Base-by-base conservation (phyloP, 345 rosid genomes). In the Corchorus capsularis region DNA sequence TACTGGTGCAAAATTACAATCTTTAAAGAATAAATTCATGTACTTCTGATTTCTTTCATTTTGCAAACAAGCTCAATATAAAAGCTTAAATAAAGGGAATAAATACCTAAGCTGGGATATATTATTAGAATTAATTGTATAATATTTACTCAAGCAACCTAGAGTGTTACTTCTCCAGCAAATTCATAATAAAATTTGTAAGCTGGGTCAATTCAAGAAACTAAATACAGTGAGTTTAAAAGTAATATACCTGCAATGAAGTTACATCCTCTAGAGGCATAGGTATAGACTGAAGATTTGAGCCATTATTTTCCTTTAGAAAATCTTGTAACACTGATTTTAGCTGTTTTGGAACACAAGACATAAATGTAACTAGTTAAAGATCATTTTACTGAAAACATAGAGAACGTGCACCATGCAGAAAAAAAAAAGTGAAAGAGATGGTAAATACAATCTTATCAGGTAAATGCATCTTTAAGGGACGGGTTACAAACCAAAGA, bases 231-330 rank as follows among this genome's bases (percentile, higher is more conserved):
- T 35, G 12, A 63, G 68, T 45, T 22, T 47, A 53, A 68, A 63
- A 71, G 63, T n/a, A 70, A 8, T 73, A 68, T 78, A 94, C 96
- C 85, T 82, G 79, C 76, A 81, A 60, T 66, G 78, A 52, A 73
- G 86, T 75, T 78, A 82, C 75, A 69, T 84, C 89, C 78, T 83
- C 80, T 13, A 78, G 73, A 66, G 95, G 83, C 45, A 69, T 78
- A 76, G 87, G 32, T 65, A 77, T 74, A 77, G 80, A 52, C 45
- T 78, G 80, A 43, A 70, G 65, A 52, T 76, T 72, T 70, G 78
- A 60, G 54, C 78, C 75, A 64, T 72, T 75, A 11, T 73, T 86
- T 78, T 79, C 84, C 75, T 78, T 78, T 20, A 83, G 75, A 32
- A 71, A 69, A 62, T 79, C 82, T 74, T 83, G 81, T 67, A 86